Evolutionary conservation across 2,329 filamentous ascomycete species (phyloP).

Genomic region (Didymella arachidicola): DNA sequence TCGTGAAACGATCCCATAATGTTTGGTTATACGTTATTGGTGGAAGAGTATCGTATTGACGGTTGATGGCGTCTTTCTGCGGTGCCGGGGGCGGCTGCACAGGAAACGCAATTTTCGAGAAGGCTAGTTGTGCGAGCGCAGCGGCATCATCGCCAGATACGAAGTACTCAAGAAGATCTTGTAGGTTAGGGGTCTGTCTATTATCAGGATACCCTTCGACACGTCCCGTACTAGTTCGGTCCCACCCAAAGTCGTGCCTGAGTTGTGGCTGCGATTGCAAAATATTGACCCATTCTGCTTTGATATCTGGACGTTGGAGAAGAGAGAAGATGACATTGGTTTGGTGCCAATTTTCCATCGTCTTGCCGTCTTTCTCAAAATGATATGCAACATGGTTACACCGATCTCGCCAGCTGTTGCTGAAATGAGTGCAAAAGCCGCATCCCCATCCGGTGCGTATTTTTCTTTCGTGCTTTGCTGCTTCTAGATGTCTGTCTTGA

Average conservation of each 20-base stretch:
- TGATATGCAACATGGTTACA: slow-evolving; percentile 72
- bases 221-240: slow-evolving; percentile 33
- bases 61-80: slow-evolving; percentile 23
- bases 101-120: slow-evolving; percentile 24
- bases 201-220: slow-evolving; percentile 43
- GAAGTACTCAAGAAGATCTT: slow-evolving; percentile 43
- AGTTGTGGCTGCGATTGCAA: slow-evolving; percentile 28
- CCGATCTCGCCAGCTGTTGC: slow-evolving; percentile 67
- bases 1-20: slow-evolving; percentile 12
- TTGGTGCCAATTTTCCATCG: slow-evolving; percentile 70
- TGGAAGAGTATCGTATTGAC: slow-evolving; percentile 4
- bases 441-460: slow-evolving; percentile 69
- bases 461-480: slow-evolving; percentile 41
- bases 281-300: slow-evolving; percentile 60
- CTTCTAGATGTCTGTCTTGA: slow-evolving; percentile 57
- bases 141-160: slow-evolving; percentile 25
- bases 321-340: slow-evolving; percentile 70
- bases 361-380: slow-evolving; percentile 62
- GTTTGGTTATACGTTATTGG: slow-evolving; percentile 8
- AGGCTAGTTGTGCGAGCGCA: slow-evolving; percentile 35
- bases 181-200: slow-evolving; percentile 29
- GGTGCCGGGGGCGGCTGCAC: slow-evolving; percentile 23
- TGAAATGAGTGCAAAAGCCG: slow-evolving; percentile 70
- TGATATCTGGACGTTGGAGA: slow-evolving; percentile 67
- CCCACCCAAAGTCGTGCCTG: slow-evolving; percentile 33